phyloP scores from a whole-genome alignment of 768 basidiomycete species.

The Lactarius vividus region DNA sequence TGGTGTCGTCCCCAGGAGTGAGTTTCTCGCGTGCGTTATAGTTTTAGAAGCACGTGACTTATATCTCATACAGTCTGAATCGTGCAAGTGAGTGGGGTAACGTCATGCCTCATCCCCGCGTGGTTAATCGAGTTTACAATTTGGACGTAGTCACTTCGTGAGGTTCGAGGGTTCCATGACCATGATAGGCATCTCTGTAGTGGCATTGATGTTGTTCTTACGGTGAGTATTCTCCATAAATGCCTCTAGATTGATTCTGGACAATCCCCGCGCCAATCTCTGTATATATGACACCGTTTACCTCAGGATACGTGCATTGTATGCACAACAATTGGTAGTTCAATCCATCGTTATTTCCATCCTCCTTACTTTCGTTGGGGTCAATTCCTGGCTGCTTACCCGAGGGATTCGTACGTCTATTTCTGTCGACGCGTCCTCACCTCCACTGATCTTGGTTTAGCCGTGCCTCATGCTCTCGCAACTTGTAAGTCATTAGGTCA shows the following conservation, averaged over 20 bases:
- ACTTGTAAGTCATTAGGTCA: constrained; percentile 13
- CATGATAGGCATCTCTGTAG: constrained; percentile 49
- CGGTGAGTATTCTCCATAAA: constrained; percentile 36
- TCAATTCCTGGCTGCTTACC: constrained; percentile 55
- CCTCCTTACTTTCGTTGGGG: constrained; percentile 41
- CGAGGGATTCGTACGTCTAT: constrained; percentile 46
- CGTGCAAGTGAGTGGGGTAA: background rate
- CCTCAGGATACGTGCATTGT: constrained; percentile 35
- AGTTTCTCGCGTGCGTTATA: background rate
- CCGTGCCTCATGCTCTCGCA: constrained; percentile 8
- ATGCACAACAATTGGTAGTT: constrained; percentile 29
- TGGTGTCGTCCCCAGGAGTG: constrained; percentile 26
- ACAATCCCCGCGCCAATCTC: too few relatives aligned
- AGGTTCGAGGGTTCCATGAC: constrained; percentile 44
- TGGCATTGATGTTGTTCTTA: constrained; percentile 58
- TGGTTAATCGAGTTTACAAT: background rate
- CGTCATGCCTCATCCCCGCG: background rate
- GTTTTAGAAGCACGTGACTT: background rate
- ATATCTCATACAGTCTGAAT: background rate
- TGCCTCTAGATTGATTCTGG: background rate
- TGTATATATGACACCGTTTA: background rate
- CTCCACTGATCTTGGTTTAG: background rate
- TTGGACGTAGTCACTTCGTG: constrained; percentile 33
- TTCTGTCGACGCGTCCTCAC: background rate
- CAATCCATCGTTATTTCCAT: constrained; percentile 34